Base-by-base conservation (phyloP, 352 stramenopile genomes). In the Albugo laibachii region DNA sequence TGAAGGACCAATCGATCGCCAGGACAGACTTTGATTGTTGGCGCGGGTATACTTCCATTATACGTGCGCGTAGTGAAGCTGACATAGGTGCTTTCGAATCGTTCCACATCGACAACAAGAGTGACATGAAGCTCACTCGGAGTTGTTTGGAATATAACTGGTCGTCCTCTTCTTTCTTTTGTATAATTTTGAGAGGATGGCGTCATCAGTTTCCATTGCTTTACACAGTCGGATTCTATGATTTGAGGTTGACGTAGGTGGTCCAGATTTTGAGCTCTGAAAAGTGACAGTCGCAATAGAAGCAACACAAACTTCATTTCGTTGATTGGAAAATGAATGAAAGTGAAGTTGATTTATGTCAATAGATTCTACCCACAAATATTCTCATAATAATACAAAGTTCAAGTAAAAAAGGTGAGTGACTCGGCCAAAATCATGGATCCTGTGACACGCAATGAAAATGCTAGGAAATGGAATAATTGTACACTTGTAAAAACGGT, bases 51-150 rank as follows among this genome's bases (percentile, higher is more conserved):
- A 11, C 54, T 56, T 31, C 68, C 70, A 53, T 82, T 80, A 61
- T 74, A 86, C 34, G 73, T 69, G 48, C 73, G 62, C 42, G 73
- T 82, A 53, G 79, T 83, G 40, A 85, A 82, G 52, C 61, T 58
- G 39, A 85, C 64, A 49, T 84, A 84, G 41, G 65, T 54, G 52
- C 69, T 82, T 48, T 74, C 72, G 56, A 80, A 84, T 44, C 72
- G 66, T 19, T 61, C 51, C 41, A 76, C 45, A 19, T 61, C 50
- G 34, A 84, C 72, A 11, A 64, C 63, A 48, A 84, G 56, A 50
- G 79, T 69, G 16, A 84, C 58, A 16, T 62, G 52, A 24, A 84
- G 51, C 52, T 69, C 61, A 50, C 66, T 68, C 12, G 64, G 57
- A 31, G 60, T 58, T 50, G 51, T 59, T 48, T 63, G 63, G 15